phyloP scores from a whole-genome alignment of 192 early-diverging fungal genomes.

The Coemansia sp. region DNA sequence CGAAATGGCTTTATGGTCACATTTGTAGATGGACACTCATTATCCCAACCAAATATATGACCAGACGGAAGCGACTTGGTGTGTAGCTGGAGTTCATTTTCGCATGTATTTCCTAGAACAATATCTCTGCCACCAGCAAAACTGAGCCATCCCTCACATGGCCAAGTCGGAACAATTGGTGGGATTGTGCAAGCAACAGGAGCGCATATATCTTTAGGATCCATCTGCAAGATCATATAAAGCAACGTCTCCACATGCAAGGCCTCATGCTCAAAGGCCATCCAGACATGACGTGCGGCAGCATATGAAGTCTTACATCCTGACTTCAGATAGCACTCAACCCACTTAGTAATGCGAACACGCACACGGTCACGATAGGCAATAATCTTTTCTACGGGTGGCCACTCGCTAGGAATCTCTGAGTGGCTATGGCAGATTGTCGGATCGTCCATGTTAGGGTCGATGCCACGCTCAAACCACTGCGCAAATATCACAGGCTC shows the following conservation, averaged over 20 bases:
- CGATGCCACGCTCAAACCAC: conserved; percentile 95
- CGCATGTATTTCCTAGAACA: conserved; percentile 64
- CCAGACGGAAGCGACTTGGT: conserved; percentile 12
- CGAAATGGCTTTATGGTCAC: conserved; percentile 51
- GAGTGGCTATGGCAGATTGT: conserved; percentile 78
- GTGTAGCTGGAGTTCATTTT: conserved; percentile 47
- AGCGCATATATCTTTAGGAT: conserved; percentile 24
- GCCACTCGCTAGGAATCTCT: conserved; percentile 69
- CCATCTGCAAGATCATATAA: conserved; percentile 79
- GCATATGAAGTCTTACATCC: not conserved
- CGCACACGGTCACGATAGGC: conserved; percentile 68
- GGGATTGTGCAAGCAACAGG: conserved; percentile 14
- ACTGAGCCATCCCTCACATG: conserved; percentile 19
- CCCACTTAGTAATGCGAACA: conserved; percentile 51
- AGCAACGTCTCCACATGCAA: conserved; percentile 92
- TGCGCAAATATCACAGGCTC: conserved; percentile 64
- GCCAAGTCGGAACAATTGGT: conserved; percentile 9
- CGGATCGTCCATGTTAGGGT: conserved; percentile 80
- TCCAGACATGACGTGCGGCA: conserved; percentile 67
- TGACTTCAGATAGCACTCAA: conserved; percentile 27
- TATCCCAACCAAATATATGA: conserved; percentile 85
- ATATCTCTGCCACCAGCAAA: conserved; percentile 28
- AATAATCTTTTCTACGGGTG: conserved; percentile 62
- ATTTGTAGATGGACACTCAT: conserved; percentile 66
- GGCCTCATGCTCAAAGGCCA: conserved; percentile 91